Base-by-base conservation (phyloP, 768 basidiomycete species). In the Boletus edulis region DNA sequence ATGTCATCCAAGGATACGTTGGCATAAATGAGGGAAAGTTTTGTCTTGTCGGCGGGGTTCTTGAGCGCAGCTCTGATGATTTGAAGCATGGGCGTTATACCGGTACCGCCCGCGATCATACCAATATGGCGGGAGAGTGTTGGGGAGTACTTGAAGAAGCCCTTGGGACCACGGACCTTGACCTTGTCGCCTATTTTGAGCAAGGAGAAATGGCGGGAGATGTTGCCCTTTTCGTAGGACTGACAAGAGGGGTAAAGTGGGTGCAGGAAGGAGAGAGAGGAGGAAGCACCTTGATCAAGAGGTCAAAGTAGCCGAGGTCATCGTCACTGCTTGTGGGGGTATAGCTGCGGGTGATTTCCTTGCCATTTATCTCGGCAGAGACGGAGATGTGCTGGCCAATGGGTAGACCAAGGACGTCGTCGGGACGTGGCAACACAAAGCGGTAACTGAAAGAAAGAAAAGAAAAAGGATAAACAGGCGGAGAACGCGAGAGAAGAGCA, bases 61-160 rank as follows among this genome's bases (percentile, higher is more conserved):
- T 89, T 87, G 69, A 98, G 82, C 13, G 87, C 84, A n/a, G 95
- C 91, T 58, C 90, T 88, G 73, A 98, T 89, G 78, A 99, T 91
- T 70, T 99, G 96, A 64, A 97, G 86, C 96, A 98, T 98, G 66
- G 97, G 97, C 0, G 97, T 96, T 72, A 99, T 96, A 52, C 97
- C 97, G 3, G 97, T 98, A 37, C 97, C 97, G 46, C 97, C 97
- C 15, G 95, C 94, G 65, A 99, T 97, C 95, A 99, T 95, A 67
- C 92, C 89, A 54, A 99, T 75, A 64, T 89, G 85, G 61, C 78
- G 76, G n/a, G 87, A 81, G 43, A 94, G 77, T 48, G 78, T 77
- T 4, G 89, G 82, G 42, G 75, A 64, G 75, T 98, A 99, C 60
- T 79, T 82, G 82, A 98, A 98, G 70, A 88, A 86, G 53, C 97